A percentile compares a stretch with the other conserved stretches of the same genome.
Conservation (phyloP, 352 stramenopile species). For the Blastocystis sp. region DNA sequence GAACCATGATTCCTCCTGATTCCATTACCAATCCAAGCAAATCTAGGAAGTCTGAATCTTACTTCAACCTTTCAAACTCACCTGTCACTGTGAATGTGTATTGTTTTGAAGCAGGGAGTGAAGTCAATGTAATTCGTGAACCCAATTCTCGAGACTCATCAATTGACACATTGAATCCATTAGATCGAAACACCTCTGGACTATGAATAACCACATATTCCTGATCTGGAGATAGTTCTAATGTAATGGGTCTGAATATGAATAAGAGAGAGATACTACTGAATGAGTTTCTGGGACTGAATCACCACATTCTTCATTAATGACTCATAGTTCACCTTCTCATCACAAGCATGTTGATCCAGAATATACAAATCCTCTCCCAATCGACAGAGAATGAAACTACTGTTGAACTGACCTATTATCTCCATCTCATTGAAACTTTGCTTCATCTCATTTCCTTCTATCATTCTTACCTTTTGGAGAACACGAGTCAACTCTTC, state of each 20-base stretch:
- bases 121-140: slow-evolving; percentile 71
- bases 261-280: background rate
- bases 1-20: slow-evolving; percentile 68
- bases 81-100: slow-evolving; percentile 73
- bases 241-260: slow-evolving; percentile 69
- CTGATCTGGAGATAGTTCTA: slow-evolving; percentile 83
- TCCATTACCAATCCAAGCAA: slow-evolving; percentile 72
- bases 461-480: slow-evolving; percentile 68
- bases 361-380: slow-evolving; percentile 90
- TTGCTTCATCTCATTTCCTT: slow-evolving; percentile 63
- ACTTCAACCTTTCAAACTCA: slow-evolving; percentile 56
- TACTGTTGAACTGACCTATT: slow-evolving; percentile 92
- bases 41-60: slow-evolving; percentile 71
- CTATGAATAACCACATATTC: slow-evolving; percentile 87
- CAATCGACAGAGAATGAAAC: slow-evolving; percentile 84
- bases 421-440: slow-evolving; percentile 84
- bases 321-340: slow-evolving; percentile 83
- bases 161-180: slow-evolving; percentile 82
- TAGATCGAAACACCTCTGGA: slow-evolving; percentile 82
- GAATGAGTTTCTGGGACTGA: slow-evolving; percentile 87
- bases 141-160: slow-evolving; percentile 68
- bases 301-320: slow-evolving; percentile 80
- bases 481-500: slow-evolving; percentile 73
- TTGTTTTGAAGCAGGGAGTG: slow-evolving; percentile 73
- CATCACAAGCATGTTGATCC: slow-evolving; percentile 90